These are phyloP conservation scores for Magnusiomyces ingens DNA, from an alignment of 1,139 yeast genomes.

Conservation along the genomic window DNA sequence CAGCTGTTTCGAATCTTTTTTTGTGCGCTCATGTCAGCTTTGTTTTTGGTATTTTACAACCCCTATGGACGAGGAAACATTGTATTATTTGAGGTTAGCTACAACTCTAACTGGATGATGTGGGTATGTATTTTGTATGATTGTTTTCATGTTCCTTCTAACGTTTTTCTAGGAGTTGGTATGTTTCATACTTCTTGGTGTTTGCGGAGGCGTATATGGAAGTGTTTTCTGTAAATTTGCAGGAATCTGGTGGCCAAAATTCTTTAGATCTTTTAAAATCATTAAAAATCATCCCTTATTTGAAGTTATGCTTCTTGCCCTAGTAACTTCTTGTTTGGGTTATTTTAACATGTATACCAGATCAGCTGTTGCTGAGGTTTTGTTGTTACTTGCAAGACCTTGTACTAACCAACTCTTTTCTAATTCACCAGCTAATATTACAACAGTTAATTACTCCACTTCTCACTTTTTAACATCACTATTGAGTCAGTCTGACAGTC, in stretches of 20 bases:
- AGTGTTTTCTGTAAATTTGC: conserved; percentile 48
- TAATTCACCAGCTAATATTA: background rate
- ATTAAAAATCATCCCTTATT: conserved; percentile 40
- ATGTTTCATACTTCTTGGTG: conserved; percentile 45
- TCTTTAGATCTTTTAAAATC: conserved; percentile 34
- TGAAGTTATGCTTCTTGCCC: conserved; percentile 46
- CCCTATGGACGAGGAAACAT: conserved; percentile 62
- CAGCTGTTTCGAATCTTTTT: conserved; percentile 54
- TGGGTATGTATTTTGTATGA: conserved; percentile 22
- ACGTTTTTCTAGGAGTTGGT: conserved; percentile 36
- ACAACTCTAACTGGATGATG: conserved; percentile 49
- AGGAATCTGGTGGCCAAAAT: conserved; percentile 39
- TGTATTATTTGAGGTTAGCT: conserved; percentile 51
- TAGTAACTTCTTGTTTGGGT: conserved; percentile 45
- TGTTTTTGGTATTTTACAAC: conserved; percentile 49
- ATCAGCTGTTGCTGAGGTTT: conserved; percentile 48
- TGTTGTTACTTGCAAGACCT: conserved; percentile 49
- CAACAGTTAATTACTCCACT: background rate
- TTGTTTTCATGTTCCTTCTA: conserved; percentile 13
- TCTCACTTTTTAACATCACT: background rate
- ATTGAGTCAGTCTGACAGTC: conserved; percentile 11
- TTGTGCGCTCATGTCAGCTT: conserved; percentile 53
- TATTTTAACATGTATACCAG: conserved; percentile 50
- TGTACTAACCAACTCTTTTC: conserved; percentile 30
- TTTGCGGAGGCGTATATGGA: conserved; percentile 55